These are phyloP conservation scores for Thuja plicata DNA, from an alignment of 83 land plant species.

Conservation along the genomic window DNA sequence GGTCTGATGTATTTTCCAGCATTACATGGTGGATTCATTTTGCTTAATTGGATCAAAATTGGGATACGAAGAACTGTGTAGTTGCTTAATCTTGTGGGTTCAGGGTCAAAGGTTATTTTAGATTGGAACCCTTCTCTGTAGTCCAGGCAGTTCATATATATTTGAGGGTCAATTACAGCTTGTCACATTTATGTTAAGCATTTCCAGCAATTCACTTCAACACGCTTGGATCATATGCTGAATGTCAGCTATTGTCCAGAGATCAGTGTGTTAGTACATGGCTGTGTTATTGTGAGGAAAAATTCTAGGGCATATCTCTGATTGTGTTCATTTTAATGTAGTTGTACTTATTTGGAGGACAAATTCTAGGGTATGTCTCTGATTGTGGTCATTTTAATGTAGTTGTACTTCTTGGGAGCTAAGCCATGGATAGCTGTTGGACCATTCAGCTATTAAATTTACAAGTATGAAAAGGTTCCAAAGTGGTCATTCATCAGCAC, in stretches of 20 bases:
- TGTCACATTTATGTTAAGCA: neutral
- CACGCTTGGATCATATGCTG: neutral
- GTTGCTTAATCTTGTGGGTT: neutral
- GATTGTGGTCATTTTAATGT: neutral
- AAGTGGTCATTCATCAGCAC: slow-evolving; percentile 32
- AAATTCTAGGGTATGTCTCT: neutral
- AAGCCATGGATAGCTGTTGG: too few relatives aligned
- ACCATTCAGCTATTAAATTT: slow-evolving; percentile 33
- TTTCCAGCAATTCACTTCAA: neutral
- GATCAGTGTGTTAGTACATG: neutral
- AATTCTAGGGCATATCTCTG: neutral
- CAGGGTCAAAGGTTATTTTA: neutral
- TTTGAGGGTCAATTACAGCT: neutral
- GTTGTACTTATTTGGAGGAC: neutral
- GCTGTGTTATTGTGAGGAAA: neutral
- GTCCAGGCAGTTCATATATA: neutral
- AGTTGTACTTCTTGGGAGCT: neutral
- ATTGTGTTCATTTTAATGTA: neutral
- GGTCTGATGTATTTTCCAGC: neutral
- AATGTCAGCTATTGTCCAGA: neutral
- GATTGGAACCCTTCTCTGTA: neutral
- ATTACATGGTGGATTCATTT: neutral
- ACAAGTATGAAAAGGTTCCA: slow-evolving; percentile 23
- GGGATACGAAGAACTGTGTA: neutral
- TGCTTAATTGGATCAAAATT: neutral